Evolutionary conservation across 73 alveolate species (phyloP), one percentile per base, ranked within the genome.

Genomic region (Breviolum minutum): DNA sequence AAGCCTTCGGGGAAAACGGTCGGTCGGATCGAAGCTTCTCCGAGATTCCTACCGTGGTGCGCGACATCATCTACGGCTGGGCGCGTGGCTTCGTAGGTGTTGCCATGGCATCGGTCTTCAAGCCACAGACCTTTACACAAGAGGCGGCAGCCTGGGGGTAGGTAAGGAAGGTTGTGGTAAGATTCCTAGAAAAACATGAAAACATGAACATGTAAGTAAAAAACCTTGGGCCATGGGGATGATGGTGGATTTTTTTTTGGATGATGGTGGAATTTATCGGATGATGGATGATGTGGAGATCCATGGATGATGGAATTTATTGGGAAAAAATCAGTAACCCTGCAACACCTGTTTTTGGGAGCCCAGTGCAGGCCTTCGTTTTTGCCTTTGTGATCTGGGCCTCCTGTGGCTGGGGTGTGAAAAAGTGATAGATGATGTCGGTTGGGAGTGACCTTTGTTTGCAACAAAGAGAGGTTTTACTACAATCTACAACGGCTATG

Each of bases 51-150:
- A 93, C 98, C 54, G 98, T 93, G 74, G 91, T 62, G 83, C 98
- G 98, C 48, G 98, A 93, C 98, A 93, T 93, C 69, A 40, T 93
- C 82, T 93, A 93, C 82, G 98, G 98, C 81, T 93, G 98, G 98
- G 98, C 98, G 6, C 98, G 98, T 9, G 98, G 92, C 92, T 62
- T 77, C 69, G 91, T 76, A 26, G 82, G 68, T n/a, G 60, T 17
- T 61, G 68, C 29, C n/a, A 7, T 22, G 66, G 66, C 70, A 26
- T n/a, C 16, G n/a, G 64, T 30, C 91, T 93, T 77, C 88, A 62
- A n/a, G 82, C 98, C 98, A 30, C 81, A 74, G 92, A 93, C 92
- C 83, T 77, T 93, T 68, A 63, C 91, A 60, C 89, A 93, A 69
- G 92, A 74, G 91, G 91, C 92, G 29, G n/a, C n/a, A n/a, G n/a